A percentile compares a stretch with the other conserved stretches of the same genome.
Evolutionary conservation across 2,329 filamentous ascomycete genomes (phyloP).

Genomic region (Alternaria infectoria): DNA sequence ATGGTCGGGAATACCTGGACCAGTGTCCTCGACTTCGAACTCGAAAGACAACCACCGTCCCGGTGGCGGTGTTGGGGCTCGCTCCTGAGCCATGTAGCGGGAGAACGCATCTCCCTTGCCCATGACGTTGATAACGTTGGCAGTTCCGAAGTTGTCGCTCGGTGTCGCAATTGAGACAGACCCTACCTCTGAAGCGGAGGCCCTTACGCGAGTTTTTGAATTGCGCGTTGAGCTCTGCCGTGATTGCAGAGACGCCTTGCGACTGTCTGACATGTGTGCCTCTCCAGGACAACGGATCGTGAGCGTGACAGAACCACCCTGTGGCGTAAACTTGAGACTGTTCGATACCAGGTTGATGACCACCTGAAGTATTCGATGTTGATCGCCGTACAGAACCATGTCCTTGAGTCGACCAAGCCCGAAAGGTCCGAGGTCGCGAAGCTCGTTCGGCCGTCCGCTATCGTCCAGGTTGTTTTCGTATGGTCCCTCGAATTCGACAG

Average conservation of each 20-base stretch:
- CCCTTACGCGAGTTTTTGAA: constrained; percentile 37
- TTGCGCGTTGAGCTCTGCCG: constrained; percentile 48
- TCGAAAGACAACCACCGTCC: constrained; percentile 77
- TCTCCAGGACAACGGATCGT: constrained; percentile 77
- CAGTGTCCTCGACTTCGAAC: constrained; percentile 87
- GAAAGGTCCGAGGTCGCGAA: constrained; percentile 67
- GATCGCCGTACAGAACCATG: constrained; percentile 91
- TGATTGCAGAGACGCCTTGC: constrained; percentile 55
- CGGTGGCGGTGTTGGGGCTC: constrained; percentile 57
- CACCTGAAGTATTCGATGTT: constrained; percentile 89
- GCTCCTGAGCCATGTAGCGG: constrained; percentile 46
- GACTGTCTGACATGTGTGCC: constrained; percentile 50
- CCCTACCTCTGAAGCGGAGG: constrained; percentile 41
- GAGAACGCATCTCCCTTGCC: constrained; percentile 48
- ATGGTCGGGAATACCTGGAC: constrained; percentile 79
- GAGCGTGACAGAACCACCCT: constrained; percentile 75
- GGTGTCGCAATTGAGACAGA: constrained; percentile 35
- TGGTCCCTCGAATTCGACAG: constrained; percentile 71
- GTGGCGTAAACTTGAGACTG: constrained; percentile 86
- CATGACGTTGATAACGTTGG: constrained; percentile 53
- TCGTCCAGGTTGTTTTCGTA: constrained; percentile 48
- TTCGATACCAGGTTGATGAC: constrained; percentile 93
- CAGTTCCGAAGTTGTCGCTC: constrained; percentile 45
- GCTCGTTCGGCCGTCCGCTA: constrained; percentile 41
- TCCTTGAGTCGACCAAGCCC: constrained; percentile 76